phyloP scores from a whole-genome alignment of 2,329 filamentous ascomycete genomes.

The Septoria petroselini region DNA sequence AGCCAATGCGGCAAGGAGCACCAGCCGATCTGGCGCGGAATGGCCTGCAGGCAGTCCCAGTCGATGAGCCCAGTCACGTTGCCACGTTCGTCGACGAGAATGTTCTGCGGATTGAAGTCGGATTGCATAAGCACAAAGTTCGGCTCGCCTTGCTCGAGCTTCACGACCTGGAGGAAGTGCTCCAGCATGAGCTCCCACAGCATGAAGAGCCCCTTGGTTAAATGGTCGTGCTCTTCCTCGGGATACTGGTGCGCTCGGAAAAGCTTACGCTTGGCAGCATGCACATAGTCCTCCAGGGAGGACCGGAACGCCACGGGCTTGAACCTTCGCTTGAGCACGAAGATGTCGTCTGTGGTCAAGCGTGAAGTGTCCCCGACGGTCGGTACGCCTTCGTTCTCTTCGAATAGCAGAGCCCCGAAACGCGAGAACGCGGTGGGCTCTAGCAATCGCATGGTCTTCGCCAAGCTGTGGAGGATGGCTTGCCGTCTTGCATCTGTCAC shows the following conservation, averaged over 20 bases:
- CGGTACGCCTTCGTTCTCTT: conserved; percentile 3
- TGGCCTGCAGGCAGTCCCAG: conserved; percentile 24
- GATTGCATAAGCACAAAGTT: conserved; percentile 25
- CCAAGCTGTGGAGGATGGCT: conserved; percentile 20
- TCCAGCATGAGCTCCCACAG: conserved; percentile 23
- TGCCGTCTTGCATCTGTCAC: conserved; percentile 16
- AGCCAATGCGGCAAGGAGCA: conserved; percentile 21
- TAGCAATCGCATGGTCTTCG: conserved; percentile 15
- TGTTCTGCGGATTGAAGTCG: conserved; percentile 26
- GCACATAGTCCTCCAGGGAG: conserved; percentile 17
- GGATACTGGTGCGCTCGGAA: conserved; percentile 12
- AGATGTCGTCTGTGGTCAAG: conserved; percentile 18
- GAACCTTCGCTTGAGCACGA: conserved; percentile 18
- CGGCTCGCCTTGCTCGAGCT: conserved; percentile 7
- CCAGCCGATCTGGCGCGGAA: conserved; percentile 23
- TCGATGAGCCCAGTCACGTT: conserved; percentile 22
- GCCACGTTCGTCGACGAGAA: conserved; percentile 18
- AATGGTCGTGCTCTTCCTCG: not conserved
- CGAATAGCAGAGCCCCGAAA: conserved; percentile 19
- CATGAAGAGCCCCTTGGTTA: conserved; percentile 11
- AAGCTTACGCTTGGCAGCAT: conserved; percentile 13
- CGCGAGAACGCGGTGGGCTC: conserved; percentile 11
- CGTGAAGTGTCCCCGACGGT: conserved; percentile 14
- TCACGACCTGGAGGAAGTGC: conserved; percentile 19
- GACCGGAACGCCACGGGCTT: conserved; percentile 1